phyloP scores from a whole-genome alignment of 2,329 filamentous ascomycete species.

The Stachybotrys elegans region DNA sequence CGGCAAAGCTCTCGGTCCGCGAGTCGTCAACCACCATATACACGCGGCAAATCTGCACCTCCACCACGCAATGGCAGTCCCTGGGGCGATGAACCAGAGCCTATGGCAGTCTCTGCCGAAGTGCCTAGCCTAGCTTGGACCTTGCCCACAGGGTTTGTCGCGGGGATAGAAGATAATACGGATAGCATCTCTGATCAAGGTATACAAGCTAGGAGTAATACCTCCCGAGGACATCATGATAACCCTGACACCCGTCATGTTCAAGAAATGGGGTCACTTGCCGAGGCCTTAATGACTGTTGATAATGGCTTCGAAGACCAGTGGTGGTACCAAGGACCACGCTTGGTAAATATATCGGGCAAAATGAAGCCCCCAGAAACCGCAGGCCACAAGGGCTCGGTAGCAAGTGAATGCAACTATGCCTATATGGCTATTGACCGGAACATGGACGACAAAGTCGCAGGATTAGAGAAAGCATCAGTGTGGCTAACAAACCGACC shows the following conservation, averaged over 20 bases:
- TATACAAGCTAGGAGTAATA: neutral
- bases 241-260: slow-evolving; percentile 18
- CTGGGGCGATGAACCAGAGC: slow-evolving; percentile 35
- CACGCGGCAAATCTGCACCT: slow-evolving; percentile 44
- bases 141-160: neutral
- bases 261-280: slow-evolving; percentile 42
- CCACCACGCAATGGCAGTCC: slow-evolving; percentile 41
- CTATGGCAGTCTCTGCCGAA: slow-evolving; percentile 21
- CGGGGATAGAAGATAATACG: neutral
- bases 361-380: slow-evolving; percentile 3
- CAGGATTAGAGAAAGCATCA: no score
- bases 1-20: slow-evolving; percentile 14
- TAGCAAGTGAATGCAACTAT: neutral
- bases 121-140: slow-evolving; percentile 11
- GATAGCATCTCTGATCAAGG: neutral
- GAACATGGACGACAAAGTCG: no score
- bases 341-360: slow-evolving; percentile 18
- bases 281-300: slow-evolving; percentile 50
- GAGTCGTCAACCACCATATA: slow-evolving; percentile 25
- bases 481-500: no score
- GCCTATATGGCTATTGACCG: no score
- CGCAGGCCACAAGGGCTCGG: neutral
- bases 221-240: slow-evolving; percentile 20
- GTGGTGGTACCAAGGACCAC: slow-evolving; percentile 49
- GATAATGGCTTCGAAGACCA: slow-evolving; percentile 55